Conservation (phyloP, 768 basidiomycete genomes). For the Lactifluus rugatus region DNA sequence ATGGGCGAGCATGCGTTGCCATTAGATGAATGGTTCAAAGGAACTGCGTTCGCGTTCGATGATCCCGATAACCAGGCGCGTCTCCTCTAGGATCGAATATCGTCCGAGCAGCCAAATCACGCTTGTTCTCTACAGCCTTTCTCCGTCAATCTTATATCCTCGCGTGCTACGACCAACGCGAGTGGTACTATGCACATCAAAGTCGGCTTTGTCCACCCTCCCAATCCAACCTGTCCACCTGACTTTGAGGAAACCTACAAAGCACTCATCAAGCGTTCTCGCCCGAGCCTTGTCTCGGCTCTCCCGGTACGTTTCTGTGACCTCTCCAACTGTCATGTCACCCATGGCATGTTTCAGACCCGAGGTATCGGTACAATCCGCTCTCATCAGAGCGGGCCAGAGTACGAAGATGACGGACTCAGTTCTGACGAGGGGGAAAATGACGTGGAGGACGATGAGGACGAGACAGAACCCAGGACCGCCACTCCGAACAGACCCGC, state of each 20-base stretch:
- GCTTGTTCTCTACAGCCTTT: conserved; percentile 31
- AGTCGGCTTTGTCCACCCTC: conserved; percentile 44
- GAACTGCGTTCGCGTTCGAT: conserved; percentile 42
- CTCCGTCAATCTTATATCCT: conserved; percentile 37
- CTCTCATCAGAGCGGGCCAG: conserved; percentile 44
- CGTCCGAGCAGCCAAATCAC: conserved; percentile 20
- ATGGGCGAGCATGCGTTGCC: conserved; percentile 78
- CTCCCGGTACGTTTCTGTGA: conserved; percentile 47
- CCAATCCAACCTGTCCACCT: conserved; percentile 35
- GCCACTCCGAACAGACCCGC: not conserved
- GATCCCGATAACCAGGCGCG: conserved; percentile 61
- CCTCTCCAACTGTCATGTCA: not conserved
- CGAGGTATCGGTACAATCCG: conserved; percentile 80
- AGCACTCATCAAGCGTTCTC: conserved; percentile 53
- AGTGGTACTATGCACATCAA: conserved; percentile 50
- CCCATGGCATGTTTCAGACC: conserved; percentile 38
- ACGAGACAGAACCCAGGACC: conserved; percentile 23
- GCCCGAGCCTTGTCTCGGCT: conserved; percentile 60
- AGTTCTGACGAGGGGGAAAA: conserved; percentile 28
- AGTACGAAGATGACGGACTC: conserved; percentile 68
- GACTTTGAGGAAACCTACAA: conserved; percentile 51
- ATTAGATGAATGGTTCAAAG: conserved; percentile 75
- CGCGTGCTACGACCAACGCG: conserved; percentile 37
- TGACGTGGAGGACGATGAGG: conserved; percentile 29
- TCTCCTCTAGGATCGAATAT: conserved; percentile 2